Base-by-base conservation (phyloP, 169 alveolate species). In the Babesia caballi region DNA sequence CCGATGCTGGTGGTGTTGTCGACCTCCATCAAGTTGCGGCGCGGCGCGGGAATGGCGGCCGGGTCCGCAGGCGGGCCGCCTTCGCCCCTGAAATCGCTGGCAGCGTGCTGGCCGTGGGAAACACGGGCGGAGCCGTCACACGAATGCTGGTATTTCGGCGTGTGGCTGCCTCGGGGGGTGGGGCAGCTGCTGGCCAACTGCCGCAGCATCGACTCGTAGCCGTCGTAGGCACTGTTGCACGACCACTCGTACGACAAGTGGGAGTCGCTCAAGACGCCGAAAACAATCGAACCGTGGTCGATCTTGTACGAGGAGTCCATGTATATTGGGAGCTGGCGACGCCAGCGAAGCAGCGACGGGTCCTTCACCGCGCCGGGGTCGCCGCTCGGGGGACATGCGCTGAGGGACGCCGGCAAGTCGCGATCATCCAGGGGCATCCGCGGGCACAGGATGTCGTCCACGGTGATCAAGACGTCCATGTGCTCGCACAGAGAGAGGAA, bases 261-360 rank as follows among this genome's bases (percentile, higher is more conserved):
- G 15, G 61, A 28, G 41, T 77, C 81, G 32, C 28, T 60, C 47
- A 77, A 53, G 25, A 77, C 27, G 32, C 85, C 85, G 30, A 77
- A 77, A 6, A 77, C 75, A 6, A 66, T 41, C 19, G 54, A 35
- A 4, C 72, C 85, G 17, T 54, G 53, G 35, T 42, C 71, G 9
- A 68, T 53, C 36, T 77, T 71, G 51, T 60, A 70, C 21, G 66
- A 25, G 1, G 70, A 59, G 52, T 77, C 71, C 73, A 66, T 77
- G 27, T 46, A 35, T 4, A 77, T 54, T 5, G 85, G 85, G 9
- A 77, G 23, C 2, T 35, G n/a, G 12, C 56, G 40, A 27, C 38
- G 52, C 65, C 41, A 19, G 17, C 27, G 38, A 2, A n/a, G 3
- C 11, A 14, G 4, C 9, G 27, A 0, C 11, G 30, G 23, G 50